phyloP scores from a whole-genome alignment of 2,329 filamentous ascomycete genomes.

The Epichloe hybrida region DNA sequence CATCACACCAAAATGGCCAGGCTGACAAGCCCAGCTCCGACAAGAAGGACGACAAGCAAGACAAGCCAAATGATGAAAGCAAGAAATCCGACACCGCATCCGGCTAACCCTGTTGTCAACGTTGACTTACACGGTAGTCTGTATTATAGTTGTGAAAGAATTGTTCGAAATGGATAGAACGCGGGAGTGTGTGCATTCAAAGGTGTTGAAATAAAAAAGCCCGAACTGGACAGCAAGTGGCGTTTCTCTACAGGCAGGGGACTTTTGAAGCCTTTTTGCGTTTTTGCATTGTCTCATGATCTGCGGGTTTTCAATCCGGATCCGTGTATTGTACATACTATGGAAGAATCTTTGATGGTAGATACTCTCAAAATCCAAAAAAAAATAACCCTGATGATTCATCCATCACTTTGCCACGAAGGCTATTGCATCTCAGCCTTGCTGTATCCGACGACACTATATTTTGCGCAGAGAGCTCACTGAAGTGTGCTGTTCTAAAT shows the following conservation, averaged over 20 bases:
- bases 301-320: not conserved
- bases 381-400: conserved; percentile 19
- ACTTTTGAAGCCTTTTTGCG: not conserved
- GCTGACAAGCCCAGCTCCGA: conserved; percentile 9
- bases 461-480: no score
- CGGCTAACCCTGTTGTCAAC: conserved; percentile 12
- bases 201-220: conserved; percentile 21
- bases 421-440: no score
- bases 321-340: conserved; percentile 19
- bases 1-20: conserved; percentile 33
- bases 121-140: conserved; percentile 10
- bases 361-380: conserved; percentile 8
- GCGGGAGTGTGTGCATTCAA: conserved; percentile 18
- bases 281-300: not conserved
- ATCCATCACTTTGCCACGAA: no score
- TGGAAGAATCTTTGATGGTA: conserved; percentile 11
- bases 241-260: conserved; percentile 9
- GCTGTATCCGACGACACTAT: no score
- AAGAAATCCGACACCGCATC: conserved; percentile 23
- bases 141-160: conserved; percentile 9
- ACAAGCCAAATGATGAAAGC: conserved; percentile 15
- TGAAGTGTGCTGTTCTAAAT: no score
- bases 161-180: conserved; percentile 7
- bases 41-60: conserved; percentile 9
- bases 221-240: conserved; percentile 5